phyloP scores from a whole-genome alignment of 768 basidiomycete genomes.

The Rhodotorula taiwanensis region DNA sequence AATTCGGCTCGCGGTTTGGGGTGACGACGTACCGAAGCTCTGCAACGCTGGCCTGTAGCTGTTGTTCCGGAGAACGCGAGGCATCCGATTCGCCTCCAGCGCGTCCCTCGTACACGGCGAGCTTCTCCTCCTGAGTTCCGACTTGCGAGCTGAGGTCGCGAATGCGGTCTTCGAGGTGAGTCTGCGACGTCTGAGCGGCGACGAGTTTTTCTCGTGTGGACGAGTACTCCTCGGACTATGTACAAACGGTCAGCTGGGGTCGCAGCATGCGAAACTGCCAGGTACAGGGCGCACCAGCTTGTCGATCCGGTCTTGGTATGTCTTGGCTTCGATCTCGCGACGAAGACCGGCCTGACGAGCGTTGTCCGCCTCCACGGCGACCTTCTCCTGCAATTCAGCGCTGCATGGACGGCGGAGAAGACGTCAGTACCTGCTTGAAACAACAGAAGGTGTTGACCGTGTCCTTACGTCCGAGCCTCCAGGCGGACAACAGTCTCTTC shows the following conservation, averaged over 20 bases:
- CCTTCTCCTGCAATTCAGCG: constrained; percentile 63
- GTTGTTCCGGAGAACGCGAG: constrained; percentile 59
- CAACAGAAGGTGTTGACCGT: constrained; percentile 3
- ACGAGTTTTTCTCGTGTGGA: constrained; percentile 56
- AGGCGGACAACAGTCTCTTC: constrained; percentile 72
- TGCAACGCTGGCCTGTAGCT: constrained; percentile 74
- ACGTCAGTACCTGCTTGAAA: background rate
- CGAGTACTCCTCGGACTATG: constrained; percentile 48
- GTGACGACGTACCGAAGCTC: constrained; percentile 63
- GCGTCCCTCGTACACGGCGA: constrained; percentile 76
- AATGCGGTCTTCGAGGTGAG: constrained; percentile 60
- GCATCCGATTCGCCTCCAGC: constrained; percentile 40
- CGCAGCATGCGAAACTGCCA: background rate
- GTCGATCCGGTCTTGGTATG: constrained; percentile 65
- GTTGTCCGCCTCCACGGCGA: constrained; percentile 67
- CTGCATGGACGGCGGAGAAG: constrained; percentile 45
- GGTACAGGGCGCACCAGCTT: constrained; percentile 52
- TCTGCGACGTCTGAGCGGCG: constrained; percentile 36
- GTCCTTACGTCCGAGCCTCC: constrained; percentile 65
- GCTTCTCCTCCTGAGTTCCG: constrained; percentile 73
- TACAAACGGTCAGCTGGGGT: background rate
- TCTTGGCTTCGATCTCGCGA: constrained; percentile 71
- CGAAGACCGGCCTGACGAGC: constrained; percentile 67
- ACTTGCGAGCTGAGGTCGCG: constrained; percentile 58
- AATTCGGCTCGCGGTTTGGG: background rate